Evolutionary conservation across 306 rosid genomes (phyloP).

Genomic region (Sicyos baderoa): DNA sequence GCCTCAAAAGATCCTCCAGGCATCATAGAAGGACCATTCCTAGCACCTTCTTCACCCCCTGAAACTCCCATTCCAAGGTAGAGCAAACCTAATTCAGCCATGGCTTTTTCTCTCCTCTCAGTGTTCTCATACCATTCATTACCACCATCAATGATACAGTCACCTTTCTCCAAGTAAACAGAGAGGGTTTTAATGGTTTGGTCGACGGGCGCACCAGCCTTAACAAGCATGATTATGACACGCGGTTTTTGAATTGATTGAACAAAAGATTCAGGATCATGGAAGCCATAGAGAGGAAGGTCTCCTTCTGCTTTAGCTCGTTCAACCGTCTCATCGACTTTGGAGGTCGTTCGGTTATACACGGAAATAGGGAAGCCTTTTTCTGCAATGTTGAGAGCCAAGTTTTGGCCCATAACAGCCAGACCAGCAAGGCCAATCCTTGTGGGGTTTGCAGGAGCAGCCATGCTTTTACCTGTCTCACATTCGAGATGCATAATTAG

Average conservation of each 20-base stretch:
- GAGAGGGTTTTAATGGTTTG: conserved; percentile 32
- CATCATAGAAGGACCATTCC: conserved; percentile 36
- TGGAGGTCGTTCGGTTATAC: conserved; percentile 30
- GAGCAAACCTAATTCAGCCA: conserved; percentile 31
- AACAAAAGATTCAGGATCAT: conserved; percentile 34
- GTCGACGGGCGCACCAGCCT: conserved; percentile 35
- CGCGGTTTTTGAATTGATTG: conserved; percentile 32
- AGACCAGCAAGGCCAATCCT: conserved; percentile 39
- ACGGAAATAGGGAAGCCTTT: conserved; percentile 35
- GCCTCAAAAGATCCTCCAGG: conserved; percentile 36
- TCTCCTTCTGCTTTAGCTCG: conserved; percentile 28
- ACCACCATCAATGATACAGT: conserved; percentile 36
- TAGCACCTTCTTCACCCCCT: conserved; percentile 33
- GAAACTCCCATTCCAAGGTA: conserved; percentile 41
- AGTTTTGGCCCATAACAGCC: conserved; percentile 37
- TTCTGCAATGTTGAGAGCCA: conserved; percentile 35
- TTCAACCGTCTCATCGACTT: conserved; percentile 34
- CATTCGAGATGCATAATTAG: conserved; percentile 11
- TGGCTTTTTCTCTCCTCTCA: conserved; percentile 30
- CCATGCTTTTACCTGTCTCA: conserved; percentile 4
- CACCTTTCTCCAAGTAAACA: conserved; percentile 35
- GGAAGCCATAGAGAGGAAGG: conserved; percentile 33
- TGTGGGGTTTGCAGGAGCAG: conserved; percentile 16
- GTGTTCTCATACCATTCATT: conserved; percentile 38
- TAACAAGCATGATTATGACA: conserved; percentile 35